Base-by-base conservation (phyloP, 2,329 filamentous ascomycete species). In the Aspergillus pseudoterreus region DNA sequence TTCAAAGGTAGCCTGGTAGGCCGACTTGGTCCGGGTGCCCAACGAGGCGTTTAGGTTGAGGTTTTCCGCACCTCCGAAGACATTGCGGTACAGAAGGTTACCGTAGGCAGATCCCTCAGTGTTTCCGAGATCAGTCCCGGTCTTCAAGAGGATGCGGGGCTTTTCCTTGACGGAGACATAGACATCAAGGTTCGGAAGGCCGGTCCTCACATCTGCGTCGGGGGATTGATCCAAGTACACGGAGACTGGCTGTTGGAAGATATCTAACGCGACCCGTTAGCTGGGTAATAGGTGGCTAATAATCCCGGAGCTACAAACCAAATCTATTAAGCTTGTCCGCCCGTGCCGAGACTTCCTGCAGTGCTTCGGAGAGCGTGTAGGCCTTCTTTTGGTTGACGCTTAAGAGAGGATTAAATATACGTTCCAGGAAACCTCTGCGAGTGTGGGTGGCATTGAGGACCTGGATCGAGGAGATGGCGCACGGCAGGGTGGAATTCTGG, bases 61-160 rank as follows among this genome's bases (percentile, higher is more conserved):
- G 51, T 87, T 88, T 75, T 99, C 94, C 21, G 92, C 94, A 36
- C 94, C 94, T 47, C 94, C 94, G 68, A 99, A 90, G 53, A 99
- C 81, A 72, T 99, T 99, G 60, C 94, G 86, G 78, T 91, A 86
- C 47, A 92, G 80, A 42, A 91, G 80, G 60, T 94, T 92, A 59
- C 89, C 86, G 67, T 95, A 97, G 4, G 92, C 92, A 6, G 92
- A 95, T 33, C 92, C 94, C 72, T 99, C 94, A 19, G 90, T 85
- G 66, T 95, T 95, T 56, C 94, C 94, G 43, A 96, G 81, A 67
- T 97, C 92, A 8, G 94, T 97, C 53, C 94, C 94, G 0, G 92
- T 96, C 76, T 95, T 95, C 64, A 97, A 82, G 53, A 91, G 84
- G 65, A 97, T 83, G 36, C 88, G 85, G 30, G 89, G 87, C 59